Base-by-base conservation (phyloP, 352 stramenopile genomes). In the Aphanomyces stellatus region DNA sequence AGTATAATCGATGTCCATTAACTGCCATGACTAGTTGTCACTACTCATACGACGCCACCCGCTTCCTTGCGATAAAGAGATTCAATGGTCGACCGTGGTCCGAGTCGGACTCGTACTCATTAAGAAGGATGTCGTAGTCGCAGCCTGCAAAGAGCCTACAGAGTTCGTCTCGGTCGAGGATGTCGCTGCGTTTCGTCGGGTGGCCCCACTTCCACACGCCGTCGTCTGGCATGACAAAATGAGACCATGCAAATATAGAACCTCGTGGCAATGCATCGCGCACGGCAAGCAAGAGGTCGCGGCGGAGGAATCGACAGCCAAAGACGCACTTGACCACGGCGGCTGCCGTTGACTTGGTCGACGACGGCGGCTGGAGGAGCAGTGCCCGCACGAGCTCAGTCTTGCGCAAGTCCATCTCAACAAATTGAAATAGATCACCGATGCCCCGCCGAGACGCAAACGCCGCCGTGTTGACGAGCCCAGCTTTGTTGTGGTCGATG, bases 81-180 rank as follows among this genome's bases (percentile, higher is more conserved):
- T 64, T 64, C 31, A 64, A 22, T 17, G 55, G 55, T 11, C 55
- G 35, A 35, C 55, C 55, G 27, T 64, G 55, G 37, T 64, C 55
- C 19, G 55, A 40, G 22, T 64, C 55, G n/a, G 25, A 31, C 35
- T 35, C 37, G n/a, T 48, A 43, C 34, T 13, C 35, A 34, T 64
- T 46, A 10, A 64, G 17, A 17, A 64, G 19, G 31, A 64, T 46
- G 4, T 64, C 55, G 30, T 22, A 51, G 19, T 37, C 55, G n/a
- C 3, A n/a, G 11, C 11, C 7, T 35, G 25, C 49, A 57, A 57
- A 57, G 6, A 33, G 27, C 49, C 13, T 37, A 24, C 6, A 11
- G 13, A 57, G 27, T 24, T 64, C 55, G 17, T 51, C 22, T 2
- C 25, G 55, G 4, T 40, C 7, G 53, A 62, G 53, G 25, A 62